A percentile compares a stretch with the other conserved stretches of the same genome.
Conservation (phyloP, 2,329 filamentous ascomycete species). For the Trichoderma citrinoviride region DNA sequence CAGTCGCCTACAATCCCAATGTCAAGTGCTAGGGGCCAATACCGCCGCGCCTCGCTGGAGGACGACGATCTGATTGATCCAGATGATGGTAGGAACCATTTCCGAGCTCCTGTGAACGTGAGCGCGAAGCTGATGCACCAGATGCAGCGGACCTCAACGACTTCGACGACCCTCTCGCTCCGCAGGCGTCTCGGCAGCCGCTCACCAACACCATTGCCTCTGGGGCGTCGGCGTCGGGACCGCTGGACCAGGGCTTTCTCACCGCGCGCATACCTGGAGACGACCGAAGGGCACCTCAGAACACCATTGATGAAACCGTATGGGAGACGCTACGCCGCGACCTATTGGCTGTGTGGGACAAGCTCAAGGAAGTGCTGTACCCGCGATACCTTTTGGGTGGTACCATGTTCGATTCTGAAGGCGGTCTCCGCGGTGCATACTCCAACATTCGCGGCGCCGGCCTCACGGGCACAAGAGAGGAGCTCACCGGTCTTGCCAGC, state of each 20-base stretch:
- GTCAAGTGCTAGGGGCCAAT: conserved; percentile 54
- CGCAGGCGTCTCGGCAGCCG: conserved; percentile 69
- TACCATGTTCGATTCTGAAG: conserved; percentile 58
- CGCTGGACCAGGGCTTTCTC: conserved; percentile 74
- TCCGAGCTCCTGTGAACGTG: not conserved
- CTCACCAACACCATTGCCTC: conserved; percentile 80
- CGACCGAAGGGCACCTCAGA: conserved; percentile 82
- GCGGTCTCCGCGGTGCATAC: conserved; percentile 59
- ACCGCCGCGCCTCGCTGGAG: conserved; percentile 58
- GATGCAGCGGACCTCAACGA: conserved; percentile 79
- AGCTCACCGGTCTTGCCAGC: conserved; percentile 59
- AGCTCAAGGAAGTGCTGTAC: conserved; percentile 96
- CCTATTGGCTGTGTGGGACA: conserved; percentile 90
- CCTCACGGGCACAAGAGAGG: conserved; percentile 58
- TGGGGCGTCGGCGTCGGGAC: conserved; percentile 50
- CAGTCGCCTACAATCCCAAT: conserved; percentile 32
- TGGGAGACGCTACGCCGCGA: conserved; percentile 97
- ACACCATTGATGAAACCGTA: conserved; percentile 95
- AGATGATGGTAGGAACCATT: conserved; percentile 61
- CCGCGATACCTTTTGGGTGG: conserved; percentile 85
- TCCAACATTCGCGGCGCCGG: conserved; percentile 59
- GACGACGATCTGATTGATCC: conserved; percentile 75
- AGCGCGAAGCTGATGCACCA: not conserved
- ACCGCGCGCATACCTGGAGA: conserved; percentile 89
- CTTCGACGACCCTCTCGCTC: conserved; percentile 80